Base-by-base conservation (phyloP, 2,329 filamentous ascomycete genomes). In the Epichloe coenophiala region DNA sequence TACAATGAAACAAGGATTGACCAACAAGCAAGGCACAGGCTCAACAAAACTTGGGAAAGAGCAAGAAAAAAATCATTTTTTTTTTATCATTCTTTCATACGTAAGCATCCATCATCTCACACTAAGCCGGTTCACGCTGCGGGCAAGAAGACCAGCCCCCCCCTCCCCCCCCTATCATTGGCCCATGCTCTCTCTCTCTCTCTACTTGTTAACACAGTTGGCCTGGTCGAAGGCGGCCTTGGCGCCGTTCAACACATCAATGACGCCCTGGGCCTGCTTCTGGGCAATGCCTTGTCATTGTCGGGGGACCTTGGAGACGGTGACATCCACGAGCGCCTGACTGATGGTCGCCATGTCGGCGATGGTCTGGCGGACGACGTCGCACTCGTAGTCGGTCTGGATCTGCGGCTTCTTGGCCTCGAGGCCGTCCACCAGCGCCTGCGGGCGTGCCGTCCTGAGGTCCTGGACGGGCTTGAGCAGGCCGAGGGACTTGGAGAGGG, bases 231-330 rank as follows among this genome's bases (percentile, higher is more conserved):
- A 48, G 15, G 47, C 15, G 13, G 31, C n/a, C 38, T 42, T 36
- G 21, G 38, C 36, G 13, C 41, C 19, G 17, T 36, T 33, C 12
- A 48, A n/a, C 11, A 38, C 23, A 9, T 48, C 36, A 5, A 15
- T 21, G 21, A 48, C 23, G 11, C 47, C 47, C 38, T 48, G 31
- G 7, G 47, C 36, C 36, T 40, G 36, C 21, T 42, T 31, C 31
- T 31, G n/a, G 15, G 47, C 47, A 27, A 40, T 48, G 2, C 38
- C 47, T 48, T 12, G 5, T 38, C 47, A 12, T 9, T 15, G 3
- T 11, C 47, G n/a, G 47, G 47, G 47, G 19, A 48, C 36, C 38
- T 48, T 48, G 36, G 36, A 40, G 36, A 48, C 23, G n/a, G 36
- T 38, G 23, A 11, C 39, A 4, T 48, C 39, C 3, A 42, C 39